Evolutionary conservation across 164 flowering plant genomes (phyloP).

Genomic region (Amborella trichopoda): DNA sequence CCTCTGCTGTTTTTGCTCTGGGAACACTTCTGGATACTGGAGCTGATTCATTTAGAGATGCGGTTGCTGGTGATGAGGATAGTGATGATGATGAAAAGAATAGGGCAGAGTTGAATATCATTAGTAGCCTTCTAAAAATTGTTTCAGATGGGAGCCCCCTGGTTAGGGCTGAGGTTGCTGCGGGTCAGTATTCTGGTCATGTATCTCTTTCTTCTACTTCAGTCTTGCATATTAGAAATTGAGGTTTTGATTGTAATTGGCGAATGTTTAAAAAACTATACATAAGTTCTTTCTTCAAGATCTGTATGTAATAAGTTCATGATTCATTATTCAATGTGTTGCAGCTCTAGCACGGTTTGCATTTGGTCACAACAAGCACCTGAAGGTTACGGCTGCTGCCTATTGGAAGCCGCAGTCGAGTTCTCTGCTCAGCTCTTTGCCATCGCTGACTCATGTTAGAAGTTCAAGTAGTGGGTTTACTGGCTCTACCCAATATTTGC

Average conservation of each 20-base stretch:
- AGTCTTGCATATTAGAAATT: too few relatives aligned
- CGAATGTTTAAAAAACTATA: too few relatives aligned
- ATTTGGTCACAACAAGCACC: conserved; percentile 77
- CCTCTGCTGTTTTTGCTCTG: conserved; percentile 83
- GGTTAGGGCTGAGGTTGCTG: conserved; percentile 91
- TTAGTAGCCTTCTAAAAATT: conserved; percentile 60
- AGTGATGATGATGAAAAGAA: conserved; percentile 83
- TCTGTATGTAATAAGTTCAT: too few relatives aligned
- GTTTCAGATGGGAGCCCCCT: conserved; percentile 94
- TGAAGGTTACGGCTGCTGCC: conserved; percentile 80
- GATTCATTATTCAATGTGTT: too few relatives aligned
- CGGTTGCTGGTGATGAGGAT: conserved; percentile 55
- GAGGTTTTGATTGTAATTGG: too few relatives aligned
- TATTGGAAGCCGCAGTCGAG: conserved; percentile 70
- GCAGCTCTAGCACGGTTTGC: conserved; percentile 95
- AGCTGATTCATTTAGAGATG: conserved; percentile 54
- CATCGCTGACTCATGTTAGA: conserved; percentile 51
- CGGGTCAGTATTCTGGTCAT: too few relatives aligned
- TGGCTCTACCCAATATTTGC: conserved; percentile 30
- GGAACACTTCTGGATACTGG: conserved; percentile 83
- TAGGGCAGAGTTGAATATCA: conserved; percentile 58
- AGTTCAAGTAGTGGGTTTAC: conserved; percentile 34
- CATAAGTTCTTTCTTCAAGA: too few relatives aligned
- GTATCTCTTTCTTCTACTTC: too few relatives aligned
- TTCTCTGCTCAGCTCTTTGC: conserved; percentile 55